Base-by-base conservation (phyloP, 345 rosid genomes). In the Corchorus olitorius region DNA sequence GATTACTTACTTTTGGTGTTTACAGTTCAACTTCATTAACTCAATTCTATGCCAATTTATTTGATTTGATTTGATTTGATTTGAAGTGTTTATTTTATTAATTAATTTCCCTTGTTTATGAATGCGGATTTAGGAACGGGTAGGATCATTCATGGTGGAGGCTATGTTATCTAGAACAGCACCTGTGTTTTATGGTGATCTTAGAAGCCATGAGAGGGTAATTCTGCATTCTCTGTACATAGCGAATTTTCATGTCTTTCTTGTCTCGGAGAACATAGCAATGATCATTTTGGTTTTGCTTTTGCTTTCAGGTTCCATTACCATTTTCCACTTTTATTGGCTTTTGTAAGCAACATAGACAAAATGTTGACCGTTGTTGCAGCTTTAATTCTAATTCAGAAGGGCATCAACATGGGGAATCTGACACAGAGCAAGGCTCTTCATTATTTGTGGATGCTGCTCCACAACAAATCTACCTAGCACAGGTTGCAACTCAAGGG, bases 151-250 rank as follows among this genome's bases (percentile, higher is more conserved):
- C 37, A 80, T 66, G 0, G 94, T 92, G 69, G 97, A 93, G 81
- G 97, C 91, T 43, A 92, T 95, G 97, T 82, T 88, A 65, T 88
- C 97, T 22, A 84, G 82, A 83, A 76, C 87, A 3, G 98, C 94
- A 5, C 92, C 94, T 0, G 86, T 92, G 20, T 92, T 92, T 74
- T 89, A 87, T 65, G 97, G 94, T 75, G 97, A 90, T 80, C 85
- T 93, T 61, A 87, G 99, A 88, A 87, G 91, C 84, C 99, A 96
- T 63, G 96, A 96, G 86, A 88, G 97, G 88, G 96, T 89, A 87
- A 82, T 27, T 75, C 16, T 50, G 65, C 8, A 8, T 48, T 68
- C 72, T 68, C 6, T 68, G 5, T 68, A 17, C 56, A 39, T 70
- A n/a, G 9, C 12, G 67, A 34, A 17, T 37, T 74, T n/a, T 73